A percentile compares a stretch with the other conserved stretches of the same genome.
phyloP scores from a whole-genome alignment of 1,284 basidiomycete genomes.

The Apiotrichum gamsii region DNA sequence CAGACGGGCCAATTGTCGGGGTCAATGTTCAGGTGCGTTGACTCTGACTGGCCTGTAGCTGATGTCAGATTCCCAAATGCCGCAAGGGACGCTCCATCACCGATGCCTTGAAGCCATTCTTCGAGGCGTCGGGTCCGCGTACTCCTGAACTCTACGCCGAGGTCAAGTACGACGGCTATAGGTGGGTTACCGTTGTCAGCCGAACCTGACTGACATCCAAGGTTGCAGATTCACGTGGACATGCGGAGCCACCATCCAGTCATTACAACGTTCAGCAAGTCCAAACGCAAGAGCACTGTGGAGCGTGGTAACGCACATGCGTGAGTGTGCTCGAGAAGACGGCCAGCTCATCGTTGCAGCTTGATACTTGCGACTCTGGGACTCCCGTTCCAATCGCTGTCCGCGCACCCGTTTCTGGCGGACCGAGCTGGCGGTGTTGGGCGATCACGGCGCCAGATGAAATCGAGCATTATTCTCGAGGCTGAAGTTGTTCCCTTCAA shows the following conservation, averaged over 20 bases:
- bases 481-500: constrained; percentile 82
- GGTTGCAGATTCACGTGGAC: constrained; percentile 72
- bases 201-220: constrained; percentile 18
- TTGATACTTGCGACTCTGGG: constrained; percentile 61
- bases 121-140: background rate
- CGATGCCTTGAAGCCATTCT: constrained; percentile 56
- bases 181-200: constrained; percentile 44
- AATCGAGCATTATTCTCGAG: constrained; percentile 60
- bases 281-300: constrained; percentile 66
- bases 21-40: constrained; percentile 55
- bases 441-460: background rate
- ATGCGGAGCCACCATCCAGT: constrained; percentile 47
- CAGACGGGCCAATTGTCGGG: constrained; percentile 49
- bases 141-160: constrained; percentile 63
- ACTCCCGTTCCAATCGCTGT: constrained; percentile 32
- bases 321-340: constrained; percentile 46
- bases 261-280: constrained; percentile 78
- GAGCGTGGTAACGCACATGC: constrained; percentile 64
- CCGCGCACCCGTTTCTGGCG: too few species aligned
- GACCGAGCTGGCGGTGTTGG: too few species aligned
- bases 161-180: constrained; percentile 84
- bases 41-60: background rate
- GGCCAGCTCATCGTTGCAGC: constrained; percentile 40
- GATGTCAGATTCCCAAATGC: constrained; percentile 67
- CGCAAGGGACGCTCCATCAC: constrained; percentile 59